Evolutionary conservation across 805 yeast species (phyloP), one percentile per base, ranked within the genome.

Genomic region (Candida nitratophila): DNA sequence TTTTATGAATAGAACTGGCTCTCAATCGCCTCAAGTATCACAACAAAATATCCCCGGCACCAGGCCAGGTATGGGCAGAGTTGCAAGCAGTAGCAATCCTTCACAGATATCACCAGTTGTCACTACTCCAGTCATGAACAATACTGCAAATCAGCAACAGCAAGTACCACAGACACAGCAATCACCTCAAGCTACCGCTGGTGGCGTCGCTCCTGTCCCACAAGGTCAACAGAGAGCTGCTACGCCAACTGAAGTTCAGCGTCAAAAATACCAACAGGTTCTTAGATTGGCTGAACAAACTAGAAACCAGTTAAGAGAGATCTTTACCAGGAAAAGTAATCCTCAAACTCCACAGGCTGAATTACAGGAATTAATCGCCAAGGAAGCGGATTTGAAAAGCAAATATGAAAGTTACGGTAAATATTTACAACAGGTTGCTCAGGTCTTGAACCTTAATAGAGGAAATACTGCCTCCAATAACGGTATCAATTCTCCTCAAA

Each of bases 391-490:
- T 33, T 55, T 75, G 50, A 72, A 65, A 45, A 63, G 61, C 31
- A 71, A 76, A 44, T 70, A 70, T 49, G 69, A 71, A 20, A 73
- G 73, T 39, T 77, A 73, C 51, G 75, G 73, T 46, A 70, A 50
- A 35, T 52, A 50, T 39, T 60, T 61, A 1, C 63, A 57, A 32
- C 62, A 70, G 44, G 70, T 73, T 40, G 81, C 81, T 1, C 56
- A 29, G 2, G 34, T 9, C 20, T 21, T 41, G 22, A 29, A 42
- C 7, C n/a, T 34, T 6, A 34, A 34, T 19, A 34, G 37, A 20
- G 12, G 6, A 3, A 34, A 34, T n/a, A 12, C 24, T 20, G n/a
- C 10, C 12, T 14, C 41, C 5, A 20, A 39, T 32, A 24, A 24
- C 43, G 19, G 19, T n/a, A 20, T 17, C 17, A 17, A 17, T 32